Base-by-base conservation (phyloP, 768 basidiomycete genomes). In the Cyathus striatus region DNA sequence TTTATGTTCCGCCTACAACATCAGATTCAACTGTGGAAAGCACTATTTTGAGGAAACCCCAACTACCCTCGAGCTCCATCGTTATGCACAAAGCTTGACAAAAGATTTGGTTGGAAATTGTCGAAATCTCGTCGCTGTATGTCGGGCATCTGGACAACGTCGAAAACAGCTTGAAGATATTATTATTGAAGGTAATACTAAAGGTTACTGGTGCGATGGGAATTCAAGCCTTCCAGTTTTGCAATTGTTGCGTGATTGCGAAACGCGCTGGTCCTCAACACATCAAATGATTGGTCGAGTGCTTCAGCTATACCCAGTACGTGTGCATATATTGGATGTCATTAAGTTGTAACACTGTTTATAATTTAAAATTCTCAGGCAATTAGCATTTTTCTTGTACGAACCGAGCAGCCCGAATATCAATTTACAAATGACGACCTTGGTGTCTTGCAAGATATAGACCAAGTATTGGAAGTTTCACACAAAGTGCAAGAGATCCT, bases 201-300 rank as follows among this genome's bases (percentile, higher is more conserved):
- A 30, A n/a, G 27, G 27, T n/a, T n/a, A 7, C 7, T 30, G 9
- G n/a, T 9, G 9, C 27, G 27, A 30, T 9, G n/a, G 7, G 27
- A 7, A 30, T 9, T 7, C 7, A 7, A 30, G n/a, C 7, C 27
- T 40, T 10, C 38, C 16, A 10, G 23, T 20, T 10, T 10, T 40
- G 5, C 38, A 40, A 23, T 23, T 40, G 22, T 23, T 40, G 9
- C 38, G 38, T 10, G 38, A 40, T 24, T 40, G 38, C 22, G 17
- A 40, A 23, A 40, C 38, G 18, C 38, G 23, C 17, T 40, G 38
- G 38, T 40, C 38, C 5, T 40, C 38, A 13, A 40, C 22, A 13
- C 24, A 18, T 23, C 14, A 6, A 13, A 40, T 40, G 38, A 23
- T 23, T 9, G 17, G 24, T 17, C 13, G 23, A 23, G 16, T 20